A percentile compares a stretch with the other conserved stretches of the same genome.
Evolutionary conservation across 2,329 filamentous ascomycete genomes (phyloP).

Genomic region (Stenocarpella maydis): DNA sequence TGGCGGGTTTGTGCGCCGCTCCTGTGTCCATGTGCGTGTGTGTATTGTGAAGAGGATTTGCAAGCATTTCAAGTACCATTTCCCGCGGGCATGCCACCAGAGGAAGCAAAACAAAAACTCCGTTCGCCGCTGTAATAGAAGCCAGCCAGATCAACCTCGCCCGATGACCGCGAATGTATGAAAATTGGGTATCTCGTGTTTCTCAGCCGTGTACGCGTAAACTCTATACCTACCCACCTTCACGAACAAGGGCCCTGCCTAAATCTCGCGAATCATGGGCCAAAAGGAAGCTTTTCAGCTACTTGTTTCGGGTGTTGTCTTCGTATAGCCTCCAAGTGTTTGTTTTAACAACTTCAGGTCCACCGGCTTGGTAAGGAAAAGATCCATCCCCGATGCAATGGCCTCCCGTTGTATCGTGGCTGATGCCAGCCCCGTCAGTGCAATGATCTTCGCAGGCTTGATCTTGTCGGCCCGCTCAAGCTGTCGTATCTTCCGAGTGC

Average conservation of each 20-base stretch:
- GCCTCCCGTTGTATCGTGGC: conserved; percentile 54
- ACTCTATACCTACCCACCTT: background rate
- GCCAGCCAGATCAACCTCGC: background rate
- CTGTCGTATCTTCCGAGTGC: conserved; percentile 41
- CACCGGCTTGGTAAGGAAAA: conserved; percentile 59
- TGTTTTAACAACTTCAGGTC: conserved; percentile 44
- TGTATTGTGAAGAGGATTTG: too few relatives aligned
- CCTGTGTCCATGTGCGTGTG: background rate
- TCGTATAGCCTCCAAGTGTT: background rate
- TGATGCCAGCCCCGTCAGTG: conserved; percentile 56
- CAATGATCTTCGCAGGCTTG: conserved; percentile 53
- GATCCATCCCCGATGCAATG: conserved; percentile 53
- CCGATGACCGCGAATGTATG: background rate
- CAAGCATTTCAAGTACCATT: too few relatives aligned
- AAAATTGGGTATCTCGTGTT: conserved; percentile 20
- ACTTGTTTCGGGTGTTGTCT: background rate
- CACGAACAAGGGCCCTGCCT: background rate
- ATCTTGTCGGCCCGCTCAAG: conserved; percentile 37
- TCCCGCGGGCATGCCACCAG: too few relatives aligned
- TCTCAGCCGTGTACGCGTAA: conserved; percentile 15
- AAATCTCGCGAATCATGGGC: background rate
- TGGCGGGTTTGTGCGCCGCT: too few relatives aligned
- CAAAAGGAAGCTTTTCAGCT: background rate
- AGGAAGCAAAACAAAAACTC: background rate
- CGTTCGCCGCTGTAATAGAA: background rate